Evolutionary conservation across 2,329 filamentous ascomycete genomes (phyloP), one percentile per base, ranked within the genome.

Genomic region (Tolypocladium tundrense): DNA sequence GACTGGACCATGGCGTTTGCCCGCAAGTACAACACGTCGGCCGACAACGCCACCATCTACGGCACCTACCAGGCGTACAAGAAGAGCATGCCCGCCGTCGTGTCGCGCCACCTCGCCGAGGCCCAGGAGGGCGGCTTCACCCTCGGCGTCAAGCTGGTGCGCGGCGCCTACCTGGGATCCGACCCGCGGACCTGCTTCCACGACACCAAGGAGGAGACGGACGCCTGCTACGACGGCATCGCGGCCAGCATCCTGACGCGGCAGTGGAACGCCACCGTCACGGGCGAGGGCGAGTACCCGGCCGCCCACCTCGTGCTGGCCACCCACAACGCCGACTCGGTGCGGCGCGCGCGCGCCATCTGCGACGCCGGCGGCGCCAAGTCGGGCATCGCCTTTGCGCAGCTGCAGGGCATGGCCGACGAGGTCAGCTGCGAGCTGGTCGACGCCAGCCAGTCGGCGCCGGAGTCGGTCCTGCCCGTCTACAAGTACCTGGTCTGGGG

Each of bases 371-470:
- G 75, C 14, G 67, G 66, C 10, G 74, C 74, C 61, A 72, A 72
- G 66, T 73, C 71, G 0, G 68, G 69, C 31, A 66, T 76, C 50
- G 70, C 72, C 0, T 77, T 75, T 53, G 77, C 88, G 3, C 92
- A 97, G 74, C 82, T 97, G 1, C 88, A 93, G 76, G 92, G 93
- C 45, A 97, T 97, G 93, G 93, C 93, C 1, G 93, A 97, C 65
- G 92, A 97, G 69, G 85, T 97, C 56, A 91, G 87, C 69, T 86
- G 83, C 68, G 82, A 85, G 68, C 73, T 87, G 16, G 71, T 75
- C 39, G 70, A 74, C 61, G 72, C 72, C 11, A 67, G 68, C 56
- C 67, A 68, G 56, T 64, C 67, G 3, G 68, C 71, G 21, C 57
- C 60, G 56, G 59, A 63, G 11, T 57, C 64, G 16, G 60, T 64